Evolutionary conservation across 1,284 basidiomycete genomes (phyloP).

Genomic region (Phenoliferia sp.): DNA sequence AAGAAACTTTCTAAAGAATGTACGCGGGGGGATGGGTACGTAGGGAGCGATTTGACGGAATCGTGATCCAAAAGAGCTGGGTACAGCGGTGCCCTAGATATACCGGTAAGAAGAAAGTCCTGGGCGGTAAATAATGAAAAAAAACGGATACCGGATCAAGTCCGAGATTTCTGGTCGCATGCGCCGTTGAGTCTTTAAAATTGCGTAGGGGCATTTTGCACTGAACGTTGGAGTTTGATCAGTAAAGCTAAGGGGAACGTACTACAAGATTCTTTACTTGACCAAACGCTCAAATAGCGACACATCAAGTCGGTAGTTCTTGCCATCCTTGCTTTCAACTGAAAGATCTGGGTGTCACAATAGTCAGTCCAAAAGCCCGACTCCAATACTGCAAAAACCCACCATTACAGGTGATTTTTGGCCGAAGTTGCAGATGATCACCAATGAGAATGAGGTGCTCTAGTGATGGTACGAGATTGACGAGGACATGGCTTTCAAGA

Average conservation of each 20-base stretch:
- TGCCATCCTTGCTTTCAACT: slow-evolving; percentile 52
- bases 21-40: not conserved
- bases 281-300: slow-evolving; percentile 61
- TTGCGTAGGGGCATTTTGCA: no score
- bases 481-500: slow-evolving; percentile 23
- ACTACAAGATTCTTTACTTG: slow-evolving; percentile 42
- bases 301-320: slow-evolving; percentile 55
- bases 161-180: slow-evolving; percentile 52
- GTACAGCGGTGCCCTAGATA: no score
- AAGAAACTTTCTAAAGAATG: no score
- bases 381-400: not conserved
- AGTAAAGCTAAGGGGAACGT: not conserved
- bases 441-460: slow-evolving; percentile 24
- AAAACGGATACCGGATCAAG: slow-evolving; percentile 47
- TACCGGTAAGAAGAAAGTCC: no score
- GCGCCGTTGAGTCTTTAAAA: slow-evolving; percentile 49
- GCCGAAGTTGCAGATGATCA: slow-evolving; percentile 23
- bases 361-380: not conserved
- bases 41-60: slow-evolving; percentile 34
- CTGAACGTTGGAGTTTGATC: slow-evolving; percentile 42
- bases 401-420: slow-evolving; percentile 10
- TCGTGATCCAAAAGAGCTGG: no score
- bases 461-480: slow-evolving; percentile 11
- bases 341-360: slow-evolving; percentile 48
- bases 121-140: no score